These are phyloP conservation scores for Litchi chinensis DNA, from an alignment of 345 rosid genomes.

Conservation along the genomic window DNA sequence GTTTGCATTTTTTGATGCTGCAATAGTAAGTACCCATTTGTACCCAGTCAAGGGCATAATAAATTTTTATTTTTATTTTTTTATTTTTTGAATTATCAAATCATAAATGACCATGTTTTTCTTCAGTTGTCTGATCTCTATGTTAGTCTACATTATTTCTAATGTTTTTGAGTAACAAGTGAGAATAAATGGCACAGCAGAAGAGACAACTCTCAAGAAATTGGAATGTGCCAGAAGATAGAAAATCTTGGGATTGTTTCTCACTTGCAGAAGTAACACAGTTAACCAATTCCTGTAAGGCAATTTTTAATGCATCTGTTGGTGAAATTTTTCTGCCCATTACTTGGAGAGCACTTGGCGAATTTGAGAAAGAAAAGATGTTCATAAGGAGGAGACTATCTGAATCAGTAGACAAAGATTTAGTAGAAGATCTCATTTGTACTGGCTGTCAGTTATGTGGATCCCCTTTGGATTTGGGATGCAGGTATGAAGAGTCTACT, in stretches of 20 bases:
- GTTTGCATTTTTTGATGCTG: background rate
- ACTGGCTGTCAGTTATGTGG: slow-evolving; percentile 56
- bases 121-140: background rate
- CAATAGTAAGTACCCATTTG: too few relatives aligned
- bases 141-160: slow-evolving; percentile 1
- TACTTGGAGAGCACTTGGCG: slow-evolving; percentile 36
- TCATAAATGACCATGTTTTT: background rate
- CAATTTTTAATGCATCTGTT: slow-evolving; percentile 41
- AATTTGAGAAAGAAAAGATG: slow-evolving; percentile 49
- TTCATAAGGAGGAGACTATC: slow-evolving; percentile 51
- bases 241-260: slow-evolving; percentile 29
- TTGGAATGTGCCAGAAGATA: slow-evolving; percentile 53
- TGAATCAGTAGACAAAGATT: slow-evolving; percentile 9
- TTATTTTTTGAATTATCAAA: background rate
- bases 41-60: background rate
- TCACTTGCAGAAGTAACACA: slow-evolving; percentile 44
- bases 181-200: slow-evolving; percentile 23
- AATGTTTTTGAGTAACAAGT: slow-evolving; percentile 1
- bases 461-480: slow-evolving; percentile 40
- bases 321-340: slow-evolving; percentile 59
- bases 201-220: slow-evolving; percentile 40
- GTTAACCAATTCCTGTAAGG: slow-evolving; percentile 31
- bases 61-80: too few relatives aligned
- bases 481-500: slow-evolving; percentile 28
- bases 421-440: slow-evolving; percentile 55